Base-by-base conservation (phyloP, 192 early-diverging fungal genomes). In the Linderina pennispora region DNA sequence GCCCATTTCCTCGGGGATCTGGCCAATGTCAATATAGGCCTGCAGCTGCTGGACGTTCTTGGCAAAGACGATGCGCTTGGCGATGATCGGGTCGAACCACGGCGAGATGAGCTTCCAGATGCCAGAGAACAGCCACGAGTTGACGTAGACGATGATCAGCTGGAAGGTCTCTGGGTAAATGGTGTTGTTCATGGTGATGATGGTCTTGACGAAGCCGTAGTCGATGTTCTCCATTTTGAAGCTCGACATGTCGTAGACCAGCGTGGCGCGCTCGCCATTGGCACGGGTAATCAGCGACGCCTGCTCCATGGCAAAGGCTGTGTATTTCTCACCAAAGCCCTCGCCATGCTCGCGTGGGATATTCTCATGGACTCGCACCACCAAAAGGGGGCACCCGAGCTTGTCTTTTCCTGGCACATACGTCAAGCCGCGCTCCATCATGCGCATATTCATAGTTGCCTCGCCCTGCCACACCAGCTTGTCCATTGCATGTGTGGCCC, bases 121-220 rank as follows among this genome's bases (percentile, higher is more conserved):
- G 17, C 85, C 86, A 28, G 78, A 71, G 44, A 95, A 95, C 39
- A 93, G 74, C 85, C 90, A 96, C 28, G 92, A 92, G 13, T 89
- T 85, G 41, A 82, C 80, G 42, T 86, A 83, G 20, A 93, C 65
- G 24, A 92, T 65, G n/a, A 77, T 80, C 0, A 65, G 56, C 19
- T 78, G 83, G 4, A 92, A 66, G 9, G 77, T 76, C 52, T 93
- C 90, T 9, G 92, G 92, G 47, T 94, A 94, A 43, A 87, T 84
- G 25, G 81, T 80, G 55, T 88, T 79, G 51, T 91, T 80, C 45
- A 77, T 80, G 8, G 63, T 75, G 17, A 92, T 55, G 15, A 95
- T 65, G 40, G 89, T 81, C 54, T 89, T 88, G 31, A 89, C 71
- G 40, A 85, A 83, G 3, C 65, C 65, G 36, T 74, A 75, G 46